These are phyloP conservation scores for Candida easanensis DNA, from an alignment of 805 yeast genomes.

Conservation along the genomic window DNA sequence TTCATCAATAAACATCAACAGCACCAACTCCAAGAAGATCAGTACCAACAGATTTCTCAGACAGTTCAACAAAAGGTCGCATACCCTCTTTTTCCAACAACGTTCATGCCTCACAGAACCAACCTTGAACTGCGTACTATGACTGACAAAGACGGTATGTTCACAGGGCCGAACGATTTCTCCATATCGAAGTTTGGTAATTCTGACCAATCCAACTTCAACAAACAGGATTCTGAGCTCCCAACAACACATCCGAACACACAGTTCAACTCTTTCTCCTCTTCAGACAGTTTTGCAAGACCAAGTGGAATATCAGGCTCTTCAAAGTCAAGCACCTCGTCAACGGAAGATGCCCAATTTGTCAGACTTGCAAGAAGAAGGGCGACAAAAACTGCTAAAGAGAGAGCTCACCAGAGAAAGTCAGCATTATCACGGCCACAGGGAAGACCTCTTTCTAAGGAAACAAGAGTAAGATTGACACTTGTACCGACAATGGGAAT, in stretches of 20 bases:
- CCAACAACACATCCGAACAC: not conserved
- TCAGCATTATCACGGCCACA: constrained; percentile 25
- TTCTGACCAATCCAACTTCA: not conserved
- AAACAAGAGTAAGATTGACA: constrained; percentile 47
- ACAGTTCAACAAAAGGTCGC: not conserved
- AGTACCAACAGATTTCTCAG: not conserved
- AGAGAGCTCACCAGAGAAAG: constrained; percentile 17
- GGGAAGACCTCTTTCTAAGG: constrained; percentile 48
- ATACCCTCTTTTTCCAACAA: not conserved
- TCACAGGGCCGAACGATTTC: not conserved
- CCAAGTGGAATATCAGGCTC: constrained; percentile 1
- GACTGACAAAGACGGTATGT: not conserved
- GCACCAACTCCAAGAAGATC: not conserved
- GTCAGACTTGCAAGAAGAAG: constrained; percentile 29
- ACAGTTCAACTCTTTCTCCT: not conserved
- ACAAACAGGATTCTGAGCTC: not conserved
- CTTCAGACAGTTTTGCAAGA: constrained; percentile 3
- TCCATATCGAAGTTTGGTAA: not conserved
- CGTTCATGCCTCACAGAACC: not conserved
- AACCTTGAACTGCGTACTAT: not conserved
- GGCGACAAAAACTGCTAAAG: constrained; percentile 21
- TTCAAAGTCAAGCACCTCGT: constrained; percentile 5
- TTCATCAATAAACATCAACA: too few relatives aligned
- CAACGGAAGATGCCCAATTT: constrained; percentile 12
- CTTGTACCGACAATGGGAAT: constrained; percentile 42